phyloP scores from a whole-genome alignment of 441 rosid species.

The Erodium texanum region DNA sequence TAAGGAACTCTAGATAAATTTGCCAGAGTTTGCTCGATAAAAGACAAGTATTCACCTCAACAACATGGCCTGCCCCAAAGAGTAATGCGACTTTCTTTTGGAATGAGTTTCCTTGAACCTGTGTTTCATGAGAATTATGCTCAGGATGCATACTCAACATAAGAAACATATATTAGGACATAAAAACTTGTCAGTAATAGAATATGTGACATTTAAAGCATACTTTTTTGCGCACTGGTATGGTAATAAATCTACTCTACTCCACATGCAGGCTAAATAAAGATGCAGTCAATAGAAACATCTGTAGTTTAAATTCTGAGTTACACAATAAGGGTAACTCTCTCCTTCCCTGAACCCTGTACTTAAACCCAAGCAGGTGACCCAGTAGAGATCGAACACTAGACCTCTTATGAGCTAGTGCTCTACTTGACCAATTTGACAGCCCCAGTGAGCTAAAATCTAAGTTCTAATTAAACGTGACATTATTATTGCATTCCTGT shows the following conservation, averaged over 20 bases:
- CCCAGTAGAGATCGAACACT: too few relatives aligned
- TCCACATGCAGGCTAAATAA: background rate
- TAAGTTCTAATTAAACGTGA: background rate
- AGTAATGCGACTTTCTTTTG: constrained; percentile 83
- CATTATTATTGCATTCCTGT: background rate
- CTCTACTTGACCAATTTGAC: too few relatives aligned
- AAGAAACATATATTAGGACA: background rate
- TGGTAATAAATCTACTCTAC: background rate
- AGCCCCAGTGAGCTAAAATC: background rate
- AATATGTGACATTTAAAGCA: background rate
- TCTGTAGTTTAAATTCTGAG: too few relatives aligned
- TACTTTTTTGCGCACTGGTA: background rate
- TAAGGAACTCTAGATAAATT: constrained; percentile 4
- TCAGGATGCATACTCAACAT: background rate
- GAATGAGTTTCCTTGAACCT: constrained; percentile 95
- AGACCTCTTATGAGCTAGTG: too few relatives aligned
- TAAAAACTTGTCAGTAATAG: background rate
- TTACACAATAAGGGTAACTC: too few relatives aligned
- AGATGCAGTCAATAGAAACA: too few relatives aligned
- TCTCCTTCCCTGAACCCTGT: too few relatives aligned
- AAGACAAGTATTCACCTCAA: constrained; percentile 52
- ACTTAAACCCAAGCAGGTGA: too few relatives aligned
- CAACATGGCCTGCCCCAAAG: constrained; percentile 61
- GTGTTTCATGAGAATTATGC: constrained; percentile 15
- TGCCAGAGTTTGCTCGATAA: background rate